A percentile compares a stretch with the other conserved stretches of the same genome.
These are phyloP conservation scores for Penicillium fuscoglaucum DNA, from an alignment of 2,329 filamentous ascomycete species.

Conservation along the genomic window DNA sequence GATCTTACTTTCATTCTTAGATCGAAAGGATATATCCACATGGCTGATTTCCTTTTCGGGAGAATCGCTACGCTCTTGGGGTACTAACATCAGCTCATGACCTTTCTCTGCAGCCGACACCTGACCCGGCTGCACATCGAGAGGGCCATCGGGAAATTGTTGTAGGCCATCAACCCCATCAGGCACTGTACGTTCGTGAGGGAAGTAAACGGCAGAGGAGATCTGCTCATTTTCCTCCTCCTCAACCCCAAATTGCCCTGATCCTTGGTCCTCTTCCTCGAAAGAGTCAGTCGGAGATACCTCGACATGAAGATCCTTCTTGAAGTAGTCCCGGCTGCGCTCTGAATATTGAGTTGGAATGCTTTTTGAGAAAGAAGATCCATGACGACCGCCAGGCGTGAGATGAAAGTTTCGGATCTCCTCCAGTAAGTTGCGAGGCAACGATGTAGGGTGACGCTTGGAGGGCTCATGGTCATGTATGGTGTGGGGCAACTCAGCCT, in stretches of 20 bases:
- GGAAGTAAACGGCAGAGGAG: constrained; percentile 64
- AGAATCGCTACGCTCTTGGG: constrained; percentile 29
- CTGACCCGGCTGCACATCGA: constrained; percentile 28
- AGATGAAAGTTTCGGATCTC: constrained; percentile 59
- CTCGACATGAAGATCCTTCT: constrained; percentile 21
- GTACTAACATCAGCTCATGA: constrained; percentile 30
- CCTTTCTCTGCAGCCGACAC: constrained; percentile 28
- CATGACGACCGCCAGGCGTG: constrained; percentile 48
- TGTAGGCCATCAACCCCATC: constrained; percentile 32
- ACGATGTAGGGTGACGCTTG: constrained; percentile 31
- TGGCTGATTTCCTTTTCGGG: constrained; percentile 45
- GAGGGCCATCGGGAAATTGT: constrained; percentile 22
- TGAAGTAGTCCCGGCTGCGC: constrained; percentile 33
- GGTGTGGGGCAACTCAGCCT: constrained; percentile 12
- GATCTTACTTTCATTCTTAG: constrained; percentile 60
- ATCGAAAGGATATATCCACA: constrained; percentile 63
- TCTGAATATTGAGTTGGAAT: constrained; percentile 42
- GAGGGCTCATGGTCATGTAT: constrained; percentile 24
- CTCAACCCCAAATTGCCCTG: constrained; percentile 50
- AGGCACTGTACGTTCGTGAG: constrained; percentile 54
- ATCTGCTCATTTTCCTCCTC: constrained; percentile 65
- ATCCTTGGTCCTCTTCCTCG: constrained; percentile 25
- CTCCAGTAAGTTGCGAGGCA: constrained; percentile 55
- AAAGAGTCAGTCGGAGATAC: constrained; percentile 26
- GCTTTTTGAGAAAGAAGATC: constrained; percentile 47